Percentiles rank a stretch among this genome's conserved stretches.
Evolutionary conservation across 2,329 filamentous ascomycete species (phyloP).

Genomic region (Colletotrichum sp.): DNA sequence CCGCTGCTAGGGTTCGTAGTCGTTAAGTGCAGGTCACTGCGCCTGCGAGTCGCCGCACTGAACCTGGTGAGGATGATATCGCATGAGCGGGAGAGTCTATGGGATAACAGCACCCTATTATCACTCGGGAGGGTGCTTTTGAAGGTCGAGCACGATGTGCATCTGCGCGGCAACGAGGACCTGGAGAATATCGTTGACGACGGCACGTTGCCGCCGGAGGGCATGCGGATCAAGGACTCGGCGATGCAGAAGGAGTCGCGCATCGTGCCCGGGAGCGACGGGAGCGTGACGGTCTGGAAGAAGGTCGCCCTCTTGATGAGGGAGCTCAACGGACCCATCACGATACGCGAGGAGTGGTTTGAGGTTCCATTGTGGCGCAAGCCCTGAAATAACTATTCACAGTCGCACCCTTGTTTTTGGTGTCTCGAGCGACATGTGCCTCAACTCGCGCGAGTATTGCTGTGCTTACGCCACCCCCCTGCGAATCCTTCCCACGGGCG

Average conservation of each 20-base stretch:
- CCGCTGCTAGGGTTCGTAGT: slow-evolving; percentile 41
- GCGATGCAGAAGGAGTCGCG: background rate
- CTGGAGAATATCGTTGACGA: slow-evolving; percentile 22
- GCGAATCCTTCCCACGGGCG: background rate
- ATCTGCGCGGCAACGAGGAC: slow-evolving; percentile 25
- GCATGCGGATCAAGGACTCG: slow-evolving; percentile 27
- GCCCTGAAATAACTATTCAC: background rate
- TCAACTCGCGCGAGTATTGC: background rate
- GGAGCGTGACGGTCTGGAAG: background rate
- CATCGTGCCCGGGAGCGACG: background rate
- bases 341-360: background rate
- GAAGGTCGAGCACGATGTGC: slow-evolving; percentile 42
- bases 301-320: slow-evolving; percentile 10
- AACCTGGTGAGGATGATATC: slow-evolving; percentile 33
- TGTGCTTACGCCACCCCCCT: background rate
- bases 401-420: background rate
- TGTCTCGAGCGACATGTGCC: background rate
- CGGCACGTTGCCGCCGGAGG: slow-evolving; percentile 27
- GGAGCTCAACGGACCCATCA: background rate
- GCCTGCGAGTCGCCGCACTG: slow-evolving; percentile 36
- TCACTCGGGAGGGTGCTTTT: slow-evolving; percentile 34
- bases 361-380: background rate
- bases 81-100: slow-evolving; percentile 36
- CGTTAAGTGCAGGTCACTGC: slow-evolving; percentile 42
- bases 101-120: slow-evolving; percentile 36